Conservation (phyloP, 805 yeast species). For the Kodamaea neixiangensis region DNA sequence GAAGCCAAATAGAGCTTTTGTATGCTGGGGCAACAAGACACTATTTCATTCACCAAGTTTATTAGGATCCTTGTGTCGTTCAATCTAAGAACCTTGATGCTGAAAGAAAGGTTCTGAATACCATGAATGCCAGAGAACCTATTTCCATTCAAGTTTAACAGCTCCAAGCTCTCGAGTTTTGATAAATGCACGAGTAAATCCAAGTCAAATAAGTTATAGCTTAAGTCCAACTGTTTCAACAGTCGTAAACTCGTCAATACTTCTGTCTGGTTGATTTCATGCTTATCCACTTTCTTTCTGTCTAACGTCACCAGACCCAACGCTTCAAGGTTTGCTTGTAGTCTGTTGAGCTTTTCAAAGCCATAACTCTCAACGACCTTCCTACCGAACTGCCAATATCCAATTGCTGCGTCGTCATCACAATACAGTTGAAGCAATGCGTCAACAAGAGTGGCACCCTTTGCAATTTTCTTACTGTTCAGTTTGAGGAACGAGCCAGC, state of each 20-base stretch:
- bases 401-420: slow-evolving; percentile 23
- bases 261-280: slow-evolving; percentile 1
- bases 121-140: slow-evolving; percentile 26
- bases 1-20: slow-evolving; percentile 34
- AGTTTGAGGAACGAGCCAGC: slow-evolving; percentile 68
- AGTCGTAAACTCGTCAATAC: slow-evolving; percentile 21
- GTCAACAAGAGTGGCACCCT: slow-evolving; percentile 36
- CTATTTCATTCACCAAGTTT: slow-evolving; percentile 16
- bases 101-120: not conserved
- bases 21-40: slow-evolving; percentile 41
- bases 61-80: slow-evolving; percentile 24
- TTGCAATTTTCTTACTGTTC: slow-evolving; percentile 33
- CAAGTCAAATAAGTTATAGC: slow-evolving; percentile 53
- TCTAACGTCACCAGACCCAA: slow-evolving; percentile 55
- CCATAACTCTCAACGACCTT: slow-evolving; percentile 68
- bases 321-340: slow-evolving; percentile 48
- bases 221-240: slow-evolving; percentile 50
- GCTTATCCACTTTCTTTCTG: slow-evolving; percentile 32
- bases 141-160: slow-evolving; percentile 58
- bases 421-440: slow-evolving; percentile 54
- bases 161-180: slow-evolving; percentile 37
- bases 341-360: slow-evolving; percentile 53
- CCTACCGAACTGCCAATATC: slow-evolving; percentile 49
- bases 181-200: slow-evolving; percentile 35
- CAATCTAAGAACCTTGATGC: slow-evolving; percentile 20